Conservation (phyloP, 1,284 basidiomycete species). For the Wallemia ichthyophaga region DNA sequence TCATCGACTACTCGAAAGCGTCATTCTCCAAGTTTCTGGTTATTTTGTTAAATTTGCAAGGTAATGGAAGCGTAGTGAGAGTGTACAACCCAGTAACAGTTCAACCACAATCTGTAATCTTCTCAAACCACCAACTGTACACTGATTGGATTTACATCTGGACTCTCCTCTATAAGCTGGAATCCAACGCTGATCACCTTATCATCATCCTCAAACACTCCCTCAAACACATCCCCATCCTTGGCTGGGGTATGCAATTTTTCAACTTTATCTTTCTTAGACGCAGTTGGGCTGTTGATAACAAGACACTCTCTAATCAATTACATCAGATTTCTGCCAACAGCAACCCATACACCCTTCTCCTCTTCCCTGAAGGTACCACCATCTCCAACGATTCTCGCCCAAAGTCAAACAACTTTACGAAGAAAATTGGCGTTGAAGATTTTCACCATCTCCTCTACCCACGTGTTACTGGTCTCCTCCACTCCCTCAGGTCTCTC, state of each 20-base stretch:
- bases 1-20: background rate
- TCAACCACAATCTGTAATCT: background rate
- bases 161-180: background rate
- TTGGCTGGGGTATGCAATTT: background rate
- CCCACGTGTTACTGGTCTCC: background rate
- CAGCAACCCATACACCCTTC: background rate
- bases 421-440: background rate
- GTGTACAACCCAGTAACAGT: background rate
- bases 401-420: background rate
- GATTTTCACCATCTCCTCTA: background rate
- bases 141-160: background rate
- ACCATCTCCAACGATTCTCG: background rate
- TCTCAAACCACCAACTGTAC: background rate
- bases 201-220: background rate
- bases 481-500: background rate
- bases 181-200: background rate
- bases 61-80: background rate
- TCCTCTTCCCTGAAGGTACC: background rate
- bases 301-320: background rate
- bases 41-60: background rate
- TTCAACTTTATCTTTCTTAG: background rate
- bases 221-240: background rate
- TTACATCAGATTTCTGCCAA: background rate
- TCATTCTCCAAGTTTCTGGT: background rate
- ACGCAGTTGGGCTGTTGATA: background rate